Conservation (phyloP, 495 filamentous ascomycete species). For the Delitschia confertaspora region DNA sequence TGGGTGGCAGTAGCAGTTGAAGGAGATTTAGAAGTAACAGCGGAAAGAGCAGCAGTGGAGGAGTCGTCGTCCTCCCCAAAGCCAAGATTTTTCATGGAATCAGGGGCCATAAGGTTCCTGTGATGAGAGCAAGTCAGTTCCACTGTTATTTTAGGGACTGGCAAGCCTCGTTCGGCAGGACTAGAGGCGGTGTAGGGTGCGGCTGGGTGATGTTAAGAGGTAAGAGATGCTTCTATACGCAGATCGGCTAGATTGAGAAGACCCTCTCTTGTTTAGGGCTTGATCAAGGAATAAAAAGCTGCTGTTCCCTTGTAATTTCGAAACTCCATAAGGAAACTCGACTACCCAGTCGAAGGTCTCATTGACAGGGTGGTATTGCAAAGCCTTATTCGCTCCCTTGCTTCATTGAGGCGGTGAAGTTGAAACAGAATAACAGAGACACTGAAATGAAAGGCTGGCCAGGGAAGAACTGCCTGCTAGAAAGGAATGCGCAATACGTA, state of each 20-base stretch:
- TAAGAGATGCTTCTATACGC: too few species aligned
- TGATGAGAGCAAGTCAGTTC: constrained; percentile 2
- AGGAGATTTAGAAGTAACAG: neutral
- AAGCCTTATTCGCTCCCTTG: constrained; percentile 15
- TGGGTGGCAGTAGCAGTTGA: constrained; percentile 17
- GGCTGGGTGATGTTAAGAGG: too few species aligned
- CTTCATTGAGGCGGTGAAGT: constrained; percentile 3
- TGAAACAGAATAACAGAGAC: constrained; percentile 3
- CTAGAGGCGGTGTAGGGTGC: constrained; percentile 20
- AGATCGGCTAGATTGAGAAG: too few species aligned
- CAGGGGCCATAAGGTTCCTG: constrained; percentile 91
- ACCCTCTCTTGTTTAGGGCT: too few species aligned
- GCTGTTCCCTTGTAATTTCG: too few species aligned
- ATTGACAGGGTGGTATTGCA: constrained; percentile 24
- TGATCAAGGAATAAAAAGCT: too few species aligned
- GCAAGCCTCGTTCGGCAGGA: constrained; percentile 11
- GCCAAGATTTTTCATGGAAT: constrained; percentile 87
- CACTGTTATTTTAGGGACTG: constrained; percentile 9
- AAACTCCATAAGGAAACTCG: constrained; percentile 8
- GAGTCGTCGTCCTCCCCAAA: constrained; percentile 51
- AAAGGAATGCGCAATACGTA: constrained; percentile 40
- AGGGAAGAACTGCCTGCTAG: constrained; percentile 3
- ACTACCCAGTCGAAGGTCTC: constrained; percentile 3
- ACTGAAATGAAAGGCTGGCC: constrained; percentile 4
- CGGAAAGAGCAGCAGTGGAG: constrained; percentile 4